Base-by-base conservation (phyloP, 306 rosid genomes). In the Dalbergia oliveri region DNA sequence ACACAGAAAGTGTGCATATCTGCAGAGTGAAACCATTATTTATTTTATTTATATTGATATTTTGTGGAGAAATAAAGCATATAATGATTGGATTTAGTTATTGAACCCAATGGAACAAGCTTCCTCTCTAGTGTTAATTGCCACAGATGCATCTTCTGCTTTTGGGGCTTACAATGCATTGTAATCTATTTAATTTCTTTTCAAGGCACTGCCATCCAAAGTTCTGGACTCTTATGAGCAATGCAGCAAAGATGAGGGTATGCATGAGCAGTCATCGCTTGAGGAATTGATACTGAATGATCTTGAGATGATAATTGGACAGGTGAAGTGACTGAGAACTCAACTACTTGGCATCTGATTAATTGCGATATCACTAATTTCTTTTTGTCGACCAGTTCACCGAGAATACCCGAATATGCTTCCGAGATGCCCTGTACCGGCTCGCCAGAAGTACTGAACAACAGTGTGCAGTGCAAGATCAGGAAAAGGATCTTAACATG, bases 361-460 rank as follows among this genome's bases (percentile, higher is more conserved):
- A 41, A 37, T 4, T 26, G 13, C 31, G 31, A 45, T 49, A 11
- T 66, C 80, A n/a, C 66, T 74, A 21, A 62, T 45, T 78, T 57
- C 16, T 77, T 71, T 72, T 34, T 75, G 67, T 50, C 80, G 19
- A 34, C 44, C 79, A 90, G 94, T 71, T 90, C 39, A 82, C 84
- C 1, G 88, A 85, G 63, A 81, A 76, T 75, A 83, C 89, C 35
- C 88, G 94, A 5, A 71, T 87, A 62, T 79, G 87, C 83, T 84
- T 88, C 72, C 89, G 92, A 23, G 94, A 90, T 82, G 76, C 94
- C 75, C 69, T 90, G 35, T 90, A 87, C 81, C 92, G 92, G 45
- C 94, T 90, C 66, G 92, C 94, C 3, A 59, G 74, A 12, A 82
- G 63, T 83, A 85, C 88, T 8, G 66, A 85, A 69, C 82, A 71